These are phyloP conservation scores for Geranium incanum DNA, from an alignment of 441 rosid genomes.

Conservation along the genomic window DNA sequence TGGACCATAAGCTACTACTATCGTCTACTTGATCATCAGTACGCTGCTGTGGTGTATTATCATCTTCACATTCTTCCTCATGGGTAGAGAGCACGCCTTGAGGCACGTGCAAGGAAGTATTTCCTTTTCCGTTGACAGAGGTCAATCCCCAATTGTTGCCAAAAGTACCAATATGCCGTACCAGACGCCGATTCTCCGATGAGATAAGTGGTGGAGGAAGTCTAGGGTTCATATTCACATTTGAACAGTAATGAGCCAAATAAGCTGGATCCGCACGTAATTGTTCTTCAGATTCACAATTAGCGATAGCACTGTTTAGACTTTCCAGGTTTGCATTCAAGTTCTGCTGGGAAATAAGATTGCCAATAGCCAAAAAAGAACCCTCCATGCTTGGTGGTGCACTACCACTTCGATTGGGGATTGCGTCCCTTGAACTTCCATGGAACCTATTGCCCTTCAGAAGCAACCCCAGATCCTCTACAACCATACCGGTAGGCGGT, in stretches of 20 bases:
- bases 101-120: slow-evolving; percentile 27
- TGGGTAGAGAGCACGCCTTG: slow-evolving; percentile 46
- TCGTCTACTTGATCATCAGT: slow-evolving; percentile 22
- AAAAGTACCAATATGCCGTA: slow-evolving; percentile 31
- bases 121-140: slow-evolving; percentile 25
- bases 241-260: slow-evolving; percentile 25
- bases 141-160: slow-evolving; percentile 31
- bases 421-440: slow-evolving; percentile 25
- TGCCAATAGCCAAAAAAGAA: slow-evolving; percentile 41
- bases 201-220: slow-evolving; percentile 39
- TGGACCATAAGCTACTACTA: slow-evolving; percentile 24
- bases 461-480: slow-evolving; percentile 28
- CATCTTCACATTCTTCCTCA: slow-evolving; percentile 54
- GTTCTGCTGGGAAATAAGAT: slow-evolving; percentile 33
- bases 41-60: slow-evolving; percentile 29
- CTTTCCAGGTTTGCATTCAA: slow-evolving; percentile 23
- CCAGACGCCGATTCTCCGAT: slow-evolving; percentile 27
- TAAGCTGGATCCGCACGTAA: slow-evolving; percentile 29
- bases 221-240: slow-evolving; percentile 32
- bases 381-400: slow-evolving; percentile 67
- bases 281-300: slow-evolving; percentile 28
- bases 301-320: slow-evolving; percentile 16
- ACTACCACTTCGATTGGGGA: slow-evolving; percentile 56
- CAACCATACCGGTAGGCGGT: slow-evolving; percentile 24
- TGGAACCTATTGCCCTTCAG: slow-evolving; percentile 21